Evolutionary conservation across 371 early-diverging fungal species (phyloP).

Genomic region (Mucor racemosus): DNA sequence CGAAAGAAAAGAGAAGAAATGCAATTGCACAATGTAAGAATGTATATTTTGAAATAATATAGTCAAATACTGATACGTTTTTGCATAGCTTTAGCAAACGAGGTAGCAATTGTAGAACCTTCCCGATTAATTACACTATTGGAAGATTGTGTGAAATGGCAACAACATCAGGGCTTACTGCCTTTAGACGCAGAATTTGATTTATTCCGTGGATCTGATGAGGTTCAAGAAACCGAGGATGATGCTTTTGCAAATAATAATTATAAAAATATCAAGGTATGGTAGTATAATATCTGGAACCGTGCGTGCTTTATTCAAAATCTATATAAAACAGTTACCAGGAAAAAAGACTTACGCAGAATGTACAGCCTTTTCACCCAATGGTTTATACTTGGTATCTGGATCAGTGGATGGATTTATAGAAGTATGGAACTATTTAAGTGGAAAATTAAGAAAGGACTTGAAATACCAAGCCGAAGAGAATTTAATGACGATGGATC

Average conservation of each 20-base stretch:
- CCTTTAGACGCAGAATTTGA: slow-evolving; percentile 75
- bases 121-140: slow-evolving; percentile 82
- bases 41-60: not conserved
- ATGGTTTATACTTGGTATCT: slow-evolving; percentile 85
- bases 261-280: slow-evolving; percentile 79
- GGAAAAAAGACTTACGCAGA: slow-evolving; percentile 86
- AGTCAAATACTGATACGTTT: not conserved
- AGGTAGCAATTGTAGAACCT: slow-evolving; percentile 81
- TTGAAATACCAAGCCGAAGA: slow-evolving; percentile 92
- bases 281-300: not conserved
- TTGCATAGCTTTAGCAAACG: slow-evolving; percentile 54
- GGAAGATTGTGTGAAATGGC: slow-evolving; percentile 87
- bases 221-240: slow-evolving; percentile 62
- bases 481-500: slow-evolving; percentile 91
- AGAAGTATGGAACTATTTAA: slow-evolving; percentile 92
- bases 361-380: slow-evolving; percentile 80
- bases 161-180: slow-evolving; percentile 80
- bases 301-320: too few species aligned
- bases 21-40: slow-evolving; percentile 73
- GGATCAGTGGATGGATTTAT: slow-evolving; percentile 94
- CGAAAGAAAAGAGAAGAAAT: slow-evolving; percentile 75
- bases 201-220: slow-evolving; percentile 74
- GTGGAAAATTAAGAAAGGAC: slow-evolving; percentile 89
- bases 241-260: slow-evolving; percentile 72
- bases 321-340: slow-evolving; percentile 68